Conservation (phyloP, 495 filamentous ascomycete genomes). For the Xylaria bambusicola region DNA sequence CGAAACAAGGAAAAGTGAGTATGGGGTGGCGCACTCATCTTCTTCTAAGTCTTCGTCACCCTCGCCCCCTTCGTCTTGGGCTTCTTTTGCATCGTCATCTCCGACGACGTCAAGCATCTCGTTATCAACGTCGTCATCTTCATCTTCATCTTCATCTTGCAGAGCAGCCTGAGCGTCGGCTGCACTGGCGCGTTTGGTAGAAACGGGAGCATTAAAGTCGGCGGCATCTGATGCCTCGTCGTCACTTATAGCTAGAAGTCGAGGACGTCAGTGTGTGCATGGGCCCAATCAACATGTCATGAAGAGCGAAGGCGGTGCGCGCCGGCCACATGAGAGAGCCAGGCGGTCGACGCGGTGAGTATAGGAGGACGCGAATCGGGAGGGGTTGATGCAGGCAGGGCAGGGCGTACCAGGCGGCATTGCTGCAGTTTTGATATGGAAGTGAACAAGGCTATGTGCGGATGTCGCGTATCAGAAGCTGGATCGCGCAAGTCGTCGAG, state of each 20-base stretch:
- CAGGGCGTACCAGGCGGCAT: constrained; percentile 33
- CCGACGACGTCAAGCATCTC: constrained; percentile 19
- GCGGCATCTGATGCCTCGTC: constrained; percentile 41
- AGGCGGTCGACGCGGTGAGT: too few species aligned
- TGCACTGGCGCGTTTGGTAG: constrained; percentile 12
- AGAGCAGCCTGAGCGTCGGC: constrained; percentile 5
- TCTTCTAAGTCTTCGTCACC: constrained; percentile 40
- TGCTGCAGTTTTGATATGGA: not conserved
- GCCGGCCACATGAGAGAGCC: too few species aligned
- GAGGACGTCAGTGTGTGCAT: constrained; percentile 5
- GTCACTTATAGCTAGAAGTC: constrained; percentile 39
- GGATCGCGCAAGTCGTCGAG: not conserved
- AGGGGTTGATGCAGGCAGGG: not conserved
- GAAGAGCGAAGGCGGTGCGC: not conserved
- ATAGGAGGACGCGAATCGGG: not conserved
- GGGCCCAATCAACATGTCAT: not conserved
- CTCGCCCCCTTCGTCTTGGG: constrained; percentile 41
- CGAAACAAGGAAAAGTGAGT: not conserved
- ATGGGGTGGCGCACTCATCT: constrained; percentile 41
- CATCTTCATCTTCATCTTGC: constrained; percentile 15
- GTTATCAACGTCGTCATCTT: constrained; percentile 24
- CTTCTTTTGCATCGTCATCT: constrained; percentile 26
- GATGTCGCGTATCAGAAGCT: not conserved
- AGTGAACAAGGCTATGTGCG: not conserved
- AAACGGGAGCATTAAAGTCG: constrained; percentile 22